A percentile compares a stretch with the other conserved stretches of the same genome.
phyloP scores from a whole-genome alignment of 768 basidiomycete genomes.

The Boletus speciosus region DNA sequence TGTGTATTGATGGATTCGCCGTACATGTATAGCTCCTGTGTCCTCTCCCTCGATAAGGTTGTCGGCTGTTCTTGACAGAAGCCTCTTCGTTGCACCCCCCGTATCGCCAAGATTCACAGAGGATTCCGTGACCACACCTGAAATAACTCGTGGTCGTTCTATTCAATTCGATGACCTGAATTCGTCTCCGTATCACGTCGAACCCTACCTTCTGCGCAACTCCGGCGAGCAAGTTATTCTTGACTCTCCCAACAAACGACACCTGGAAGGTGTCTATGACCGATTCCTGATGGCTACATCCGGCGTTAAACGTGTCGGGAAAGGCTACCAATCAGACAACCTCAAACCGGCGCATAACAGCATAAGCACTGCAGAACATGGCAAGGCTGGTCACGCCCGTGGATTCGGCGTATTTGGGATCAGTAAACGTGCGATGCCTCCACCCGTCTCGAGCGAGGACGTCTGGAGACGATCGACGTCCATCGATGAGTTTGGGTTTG shows the following conservation, averaged over 20 bases:
- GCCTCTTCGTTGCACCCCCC: conserved; percentile 60
- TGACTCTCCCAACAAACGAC: conserved; percentile 57
- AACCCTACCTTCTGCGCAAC: conserved; percentile 57
- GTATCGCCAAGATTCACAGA: conserved; percentile 37
- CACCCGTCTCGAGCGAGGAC: conserved; percentile 69
- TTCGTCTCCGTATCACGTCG: conserved; percentile 59
- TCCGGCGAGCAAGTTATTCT: conserved; percentile 33
- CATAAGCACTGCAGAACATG: conserved; percentile 18
- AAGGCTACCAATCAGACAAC: conserved; percentile 76
- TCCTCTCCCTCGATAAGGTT: conserved; percentile 47
- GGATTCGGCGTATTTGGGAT: conserved; percentile 28
- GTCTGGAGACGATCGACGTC: conserved; percentile 42
- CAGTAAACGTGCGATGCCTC: conserved; percentile 59
- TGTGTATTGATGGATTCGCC: conserved; percentile 2
- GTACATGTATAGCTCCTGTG: conserved; percentile 29
- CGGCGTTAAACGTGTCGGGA: conserved; percentile 75
- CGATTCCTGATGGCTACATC: conserved; percentile 79
- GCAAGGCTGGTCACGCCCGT: conserved; percentile 19
- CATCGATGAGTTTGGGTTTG: conserved; percentile 65
- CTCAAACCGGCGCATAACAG: conserved; percentile 40
- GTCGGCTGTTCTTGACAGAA: conserved; percentile 66
- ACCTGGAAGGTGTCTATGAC: conserved; percentile 74
- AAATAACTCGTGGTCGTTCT: conserved; percentile 8
- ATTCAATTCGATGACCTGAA: conserved; percentile 44
- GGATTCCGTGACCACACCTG: conserved; percentile 30